Base-by-base conservation (phyloP, 345 rosid genomes). In the Citrus glauca region DNA sequence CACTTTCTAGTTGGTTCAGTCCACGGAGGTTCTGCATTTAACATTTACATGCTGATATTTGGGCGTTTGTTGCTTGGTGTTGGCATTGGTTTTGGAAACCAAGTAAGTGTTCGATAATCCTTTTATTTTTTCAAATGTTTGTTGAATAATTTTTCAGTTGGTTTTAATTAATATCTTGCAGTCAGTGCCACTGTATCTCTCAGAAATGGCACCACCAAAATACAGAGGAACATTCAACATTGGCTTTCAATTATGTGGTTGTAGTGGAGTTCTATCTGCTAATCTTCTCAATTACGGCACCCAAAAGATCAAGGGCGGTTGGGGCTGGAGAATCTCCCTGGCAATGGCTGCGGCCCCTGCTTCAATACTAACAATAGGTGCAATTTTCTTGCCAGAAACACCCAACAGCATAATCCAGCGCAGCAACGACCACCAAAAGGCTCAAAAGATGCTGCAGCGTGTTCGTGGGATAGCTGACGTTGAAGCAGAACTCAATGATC, bases 161-260 rank as follows among this genome's bases (percentile, higher is more conserved):
- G 53, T 10, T 61, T 62, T 25, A 22, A 33, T 53, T 55, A 13
- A 17, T 4, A 17, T 71, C 48, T 9, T 78, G 77, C 84, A 89
- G 97, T 76, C 98, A n/a, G 95, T 92, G 19, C 98, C 98, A 3
- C 60, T 92, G 2, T 91, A 94, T 38, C 91, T 92, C 60, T 92
- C 94, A 0, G 93, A 94, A 80, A 92, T 94, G 97, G 95, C 97
- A 5, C 92, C 94, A 2, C 86, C 93, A 4, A 86, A 76, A 81
- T 77, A 85, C 84, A 88, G 97, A 86, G 98, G 97, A 86, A 91
- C 93, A 53, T 76, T 94, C 82, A 92, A 85, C 85, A 90, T 81
- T 62, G 95, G 95, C 33, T 92, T 94, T 77, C 92, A 94, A 69
- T 83, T 87, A 11, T 82, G 94, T 27, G 48, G 89, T 9, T 88